Percentiles rank a stretch among this genome's conserved stretches.
phyloP scores from a whole-genome alignment of 2,329 filamentous ascomycete genomes.

The Tetracladium maxilliforme region DNA sequence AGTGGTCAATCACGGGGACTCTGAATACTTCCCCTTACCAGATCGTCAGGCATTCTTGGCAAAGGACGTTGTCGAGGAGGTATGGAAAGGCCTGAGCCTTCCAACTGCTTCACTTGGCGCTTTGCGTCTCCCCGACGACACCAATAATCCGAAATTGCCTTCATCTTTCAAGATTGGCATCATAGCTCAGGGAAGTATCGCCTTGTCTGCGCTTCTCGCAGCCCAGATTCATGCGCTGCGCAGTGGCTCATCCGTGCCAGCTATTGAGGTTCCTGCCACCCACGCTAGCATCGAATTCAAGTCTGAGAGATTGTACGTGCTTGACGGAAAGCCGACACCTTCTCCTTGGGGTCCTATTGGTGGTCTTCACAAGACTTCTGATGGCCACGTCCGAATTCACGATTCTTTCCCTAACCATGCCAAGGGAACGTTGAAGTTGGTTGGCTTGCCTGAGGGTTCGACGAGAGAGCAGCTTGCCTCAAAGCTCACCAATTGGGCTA shows the following conservation, averaged over 20 bases:
- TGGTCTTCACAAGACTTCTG: slow-evolving; percentile 31
- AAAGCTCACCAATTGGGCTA: slow-evolving; percentile 22
- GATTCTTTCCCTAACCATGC: slow-evolving; percentile 36
- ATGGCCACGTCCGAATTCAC: slow-evolving; percentile 39
- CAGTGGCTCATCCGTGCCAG: slow-evolving; percentile 13
- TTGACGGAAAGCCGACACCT: slow-evolving; percentile 20
- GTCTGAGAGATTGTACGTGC: slow-evolving; percentile 31
- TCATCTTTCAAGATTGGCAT: slow-evolving; percentile 39
- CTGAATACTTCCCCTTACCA: no score
- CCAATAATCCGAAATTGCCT: slow-evolving; percentile 16
- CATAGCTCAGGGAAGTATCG: slow-evolving; percentile 35
- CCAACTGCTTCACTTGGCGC: neutral
- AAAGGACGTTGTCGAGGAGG: neutral
- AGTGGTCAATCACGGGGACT: no score
- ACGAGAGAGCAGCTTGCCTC: slow-evolving; percentile 21
- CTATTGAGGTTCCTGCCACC: slow-evolving; percentile 24
- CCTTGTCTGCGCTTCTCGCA: slow-evolving; percentile 31
- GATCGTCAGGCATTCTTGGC: slow-evolving; percentile 1
- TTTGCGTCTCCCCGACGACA: neutral
- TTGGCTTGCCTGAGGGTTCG: slow-evolving; percentile 20
- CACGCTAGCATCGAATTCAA: slow-evolving; percentile 36
- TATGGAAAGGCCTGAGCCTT: slow-evolving; percentile 1
- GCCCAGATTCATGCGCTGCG: slow-evolving; percentile 25
- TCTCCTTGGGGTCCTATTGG: slow-evolving; percentile 27
- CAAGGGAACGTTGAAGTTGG: slow-evolving; percentile 22